A percentile compares a stretch with the other conserved stretches of the same genome.
Evolutionary conservation across 345 rosid species (phyloP).

Genomic region (Adansonia digitata): DNA sequence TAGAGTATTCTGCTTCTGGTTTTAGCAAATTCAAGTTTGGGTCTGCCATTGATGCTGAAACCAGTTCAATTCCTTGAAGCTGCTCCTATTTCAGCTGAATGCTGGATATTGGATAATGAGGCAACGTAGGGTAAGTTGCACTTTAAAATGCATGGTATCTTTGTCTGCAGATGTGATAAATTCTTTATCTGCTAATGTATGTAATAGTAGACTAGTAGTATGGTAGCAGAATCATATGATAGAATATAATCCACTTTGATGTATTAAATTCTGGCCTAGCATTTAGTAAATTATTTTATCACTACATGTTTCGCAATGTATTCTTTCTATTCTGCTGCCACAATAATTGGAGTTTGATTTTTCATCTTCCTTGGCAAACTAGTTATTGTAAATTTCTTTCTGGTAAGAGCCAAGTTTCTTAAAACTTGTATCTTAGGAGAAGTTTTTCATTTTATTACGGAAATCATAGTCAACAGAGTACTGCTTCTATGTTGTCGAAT

Average conservation of each 20-base stretch:
- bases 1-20: conserved; percentile 25
- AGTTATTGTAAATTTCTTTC: neutral
- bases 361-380: neutral
- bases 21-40: conserved; percentile 2
- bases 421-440: neutral
- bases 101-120: neutral
- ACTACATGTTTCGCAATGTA: neutral
- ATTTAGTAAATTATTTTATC: neutral
- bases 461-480: neutral
- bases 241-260: neutral
- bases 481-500: neutral
- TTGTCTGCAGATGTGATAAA: neutral
- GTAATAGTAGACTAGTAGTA: neutral
- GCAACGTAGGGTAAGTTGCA: neutral
- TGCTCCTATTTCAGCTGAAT: neutral
- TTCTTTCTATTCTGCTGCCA: neutral
- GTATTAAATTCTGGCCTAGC: conserved; percentile 2
- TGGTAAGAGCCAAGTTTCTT: neutral
- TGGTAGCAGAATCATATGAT: neutral
- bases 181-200: too few species aligned
- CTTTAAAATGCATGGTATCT: neutral
- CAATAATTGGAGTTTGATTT: neutral
- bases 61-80: conserved; percentile 5
- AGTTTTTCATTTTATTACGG: neutral
- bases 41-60: conserved; percentile 9